These are phyloP conservation scores for Suillus sp. DNA, from an alignment of 768 basidiomycete genomes.

Conservation along the genomic window DNA sequence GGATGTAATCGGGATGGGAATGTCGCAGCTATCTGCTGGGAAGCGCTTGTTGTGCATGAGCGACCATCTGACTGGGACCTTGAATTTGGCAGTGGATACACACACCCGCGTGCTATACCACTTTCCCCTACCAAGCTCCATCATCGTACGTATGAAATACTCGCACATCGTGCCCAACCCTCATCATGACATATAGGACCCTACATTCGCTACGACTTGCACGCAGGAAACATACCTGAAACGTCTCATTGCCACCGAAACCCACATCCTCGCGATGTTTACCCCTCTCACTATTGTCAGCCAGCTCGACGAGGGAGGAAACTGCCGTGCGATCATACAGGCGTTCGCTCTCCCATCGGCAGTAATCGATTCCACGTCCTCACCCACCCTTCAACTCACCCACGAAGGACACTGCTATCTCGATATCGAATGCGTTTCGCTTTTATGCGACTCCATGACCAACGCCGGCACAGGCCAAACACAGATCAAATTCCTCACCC, in stretches of 20 bases:
- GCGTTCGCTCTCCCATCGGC: neutral
- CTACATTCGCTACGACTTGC: neutral
- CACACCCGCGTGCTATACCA: neutral
- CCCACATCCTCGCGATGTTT: constrained; percentile 7
- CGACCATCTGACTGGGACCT: constrained; percentile 6
- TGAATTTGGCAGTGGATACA: constrained; percentile 4
- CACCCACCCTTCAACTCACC: constrained; percentile 2
- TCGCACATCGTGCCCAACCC: neutral
- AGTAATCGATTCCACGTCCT: neutral
- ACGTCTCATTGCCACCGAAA: constrained; percentile 10
- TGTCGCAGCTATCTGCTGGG: constrained; percentile 6
- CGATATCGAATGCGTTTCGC: constrained; percentile 6
- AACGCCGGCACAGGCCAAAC: neutral
- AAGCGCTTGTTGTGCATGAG: constrained; percentile 3
- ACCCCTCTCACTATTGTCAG: constrained; percentile 3
- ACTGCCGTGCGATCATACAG: constrained; percentile 1
- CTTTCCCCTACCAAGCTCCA: neutral
- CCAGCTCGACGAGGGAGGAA: neutral
- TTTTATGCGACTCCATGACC: constrained; percentile 2
- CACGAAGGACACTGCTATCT: constrained; percentile 6
- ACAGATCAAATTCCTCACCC: constrained; percentile 3
- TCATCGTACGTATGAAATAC: neutral
- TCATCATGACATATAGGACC: constrained; percentile 2
- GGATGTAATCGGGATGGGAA: constrained; percentile 2
- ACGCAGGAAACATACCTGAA: constrained; percentile 1